Conservation (phyloP, 2,329 filamentous ascomycete species). For the Penicillium sp. region DNA sequence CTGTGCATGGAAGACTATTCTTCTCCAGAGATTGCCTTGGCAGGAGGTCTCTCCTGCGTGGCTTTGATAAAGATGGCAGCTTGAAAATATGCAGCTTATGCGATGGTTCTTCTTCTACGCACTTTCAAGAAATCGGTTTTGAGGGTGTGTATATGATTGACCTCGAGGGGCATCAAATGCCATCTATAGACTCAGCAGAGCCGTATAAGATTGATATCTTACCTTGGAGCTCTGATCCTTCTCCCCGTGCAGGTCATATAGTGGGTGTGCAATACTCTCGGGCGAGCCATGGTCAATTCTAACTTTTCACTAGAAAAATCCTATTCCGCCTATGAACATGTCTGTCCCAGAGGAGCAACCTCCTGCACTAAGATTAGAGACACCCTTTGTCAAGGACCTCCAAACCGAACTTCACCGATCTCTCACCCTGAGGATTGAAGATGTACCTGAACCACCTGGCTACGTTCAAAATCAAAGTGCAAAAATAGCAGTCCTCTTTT, state of each 20-base stretch:
- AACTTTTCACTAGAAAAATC: slow-evolving; percentile 36
- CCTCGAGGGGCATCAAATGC: slow-evolving; percentile 43
- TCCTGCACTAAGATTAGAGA: slow-evolving; percentile 42
- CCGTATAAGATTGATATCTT: slow-evolving; percentile 31
- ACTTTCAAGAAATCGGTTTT: slow-evolving; percentile 81
- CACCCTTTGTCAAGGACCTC: slow-evolving; percentile 59
- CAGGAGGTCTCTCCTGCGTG: slow-evolving; percentile 74
- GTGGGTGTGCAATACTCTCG: slow-evolving; percentile 22
- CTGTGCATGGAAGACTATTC: slow-evolving; percentile 63
- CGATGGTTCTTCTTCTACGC: slow-evolving; percentile 51
- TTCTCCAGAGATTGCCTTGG: slow-evolving; percentile 88
- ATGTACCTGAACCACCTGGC: slow-evolving; percentile 64
- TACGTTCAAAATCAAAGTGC: slow-evolving; percentile 32
- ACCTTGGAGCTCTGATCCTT: slow-evolving; percentile 33
- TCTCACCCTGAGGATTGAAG: slow-evolving; percentile 64
- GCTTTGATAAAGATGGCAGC: slow-evolving; percentile 51
- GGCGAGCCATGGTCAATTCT: background rate
- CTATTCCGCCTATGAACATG: slow-evolving; percentile 52
- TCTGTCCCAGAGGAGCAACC: slow-evolving; percentile 35
- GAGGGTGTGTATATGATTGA: slow-evolving; percentile 76
- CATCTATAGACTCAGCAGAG: slow-evolving; percentile 15
- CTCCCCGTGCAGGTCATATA: slow-evolving; percentile 24
- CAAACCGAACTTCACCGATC: slow-evolving; percentile 62
- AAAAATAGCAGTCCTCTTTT: slow-evolving; percentile 80
- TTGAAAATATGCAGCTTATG: slow-evolving; percentile 73